phyloP scores from a whole-genome alignment of 2,329 filamentous ascomycete species.

The Hypoxylon sp. region DNA sequence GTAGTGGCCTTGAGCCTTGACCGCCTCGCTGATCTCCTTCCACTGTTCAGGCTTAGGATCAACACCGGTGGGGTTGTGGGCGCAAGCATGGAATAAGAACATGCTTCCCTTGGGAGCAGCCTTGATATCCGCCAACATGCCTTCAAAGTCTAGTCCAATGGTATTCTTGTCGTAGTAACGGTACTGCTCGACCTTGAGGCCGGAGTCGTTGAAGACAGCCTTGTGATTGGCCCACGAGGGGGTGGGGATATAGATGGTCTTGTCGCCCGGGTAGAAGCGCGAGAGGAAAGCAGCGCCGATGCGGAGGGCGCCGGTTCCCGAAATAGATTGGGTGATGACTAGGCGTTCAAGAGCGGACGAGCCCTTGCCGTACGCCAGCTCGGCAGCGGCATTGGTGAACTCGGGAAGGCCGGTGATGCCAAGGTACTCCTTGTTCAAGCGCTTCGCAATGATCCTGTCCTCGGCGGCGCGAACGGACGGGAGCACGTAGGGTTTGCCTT shows the following conservation, averaged over 20 bases:
- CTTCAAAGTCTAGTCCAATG: conserved; percentile 97
- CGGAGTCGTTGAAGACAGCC: conserved; percentile 94
- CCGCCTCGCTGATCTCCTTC: conserved; percentile 87
- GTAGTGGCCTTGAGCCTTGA: conserved; percentile 90
- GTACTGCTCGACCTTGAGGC: conserved; percentile 93
- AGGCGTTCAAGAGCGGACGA: conserved; percentile 83
- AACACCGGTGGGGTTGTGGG: conserved; percentile 97
- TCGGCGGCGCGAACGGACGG: conserved; percentile 93
- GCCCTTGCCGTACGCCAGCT: conserved; percentile 89
- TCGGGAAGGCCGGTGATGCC: conserved; percentile 96
- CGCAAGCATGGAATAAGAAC: conserved; percentile 95
- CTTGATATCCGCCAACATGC: conserved; percentile 92
- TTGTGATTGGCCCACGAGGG: conserved; percentile 99
- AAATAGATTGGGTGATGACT: conserved; percentile 97
- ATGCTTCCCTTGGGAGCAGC: conserved; percentile 87
- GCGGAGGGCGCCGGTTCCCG: conserved; percentile 94
- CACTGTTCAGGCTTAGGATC: conserved; percentile 94
- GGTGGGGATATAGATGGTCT: conserved; percentile 96
- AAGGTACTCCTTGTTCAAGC: conserved; percentile 96
- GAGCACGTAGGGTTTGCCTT: conserved; percentile 97
- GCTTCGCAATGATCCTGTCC: conserved; percentile 82
- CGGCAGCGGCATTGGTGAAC: conserved; percentile 92
- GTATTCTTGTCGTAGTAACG: conserved; percentile 99
- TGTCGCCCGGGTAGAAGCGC: conserved; percentile 90
- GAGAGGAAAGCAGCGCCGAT: conserved; percentile 94